These are phyloP conservation scores for Coprinopsis marcescibilis DNA, from an alignment of 768 basidiomycete genomes.

Conservation along the genomic window DNA sequence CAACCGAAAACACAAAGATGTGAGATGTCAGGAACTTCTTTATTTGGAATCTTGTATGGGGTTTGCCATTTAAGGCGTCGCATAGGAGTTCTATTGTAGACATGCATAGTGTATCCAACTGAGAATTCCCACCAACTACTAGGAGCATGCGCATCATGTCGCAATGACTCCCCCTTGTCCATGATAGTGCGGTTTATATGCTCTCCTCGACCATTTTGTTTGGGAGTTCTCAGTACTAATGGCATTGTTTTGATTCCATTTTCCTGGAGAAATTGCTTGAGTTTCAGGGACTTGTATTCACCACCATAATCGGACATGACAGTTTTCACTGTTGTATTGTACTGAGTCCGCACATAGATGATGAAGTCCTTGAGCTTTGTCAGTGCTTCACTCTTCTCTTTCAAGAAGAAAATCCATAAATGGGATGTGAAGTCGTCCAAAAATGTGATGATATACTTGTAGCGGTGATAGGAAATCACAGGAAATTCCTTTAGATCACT, in stretches of 20 bases:
- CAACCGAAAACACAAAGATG: constrained; percentile 22
- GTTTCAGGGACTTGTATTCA: constrained; percentile 8
- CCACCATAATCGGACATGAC: constrained; percentile 14
- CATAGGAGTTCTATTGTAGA: constrained; percentile 24
- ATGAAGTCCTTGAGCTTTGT: no score
- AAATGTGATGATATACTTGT: no score
- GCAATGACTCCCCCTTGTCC: constrained; percentile 10
- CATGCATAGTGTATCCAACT: constrained; percentile 19
- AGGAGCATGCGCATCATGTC: constrained; percentile 6
- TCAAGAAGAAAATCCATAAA: no score
- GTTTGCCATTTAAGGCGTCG: constrained; percentile 17
- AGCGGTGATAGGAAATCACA: no score
- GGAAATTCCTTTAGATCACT: constrained; percentile 19
- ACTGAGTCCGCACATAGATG: constrained; percentile 9
- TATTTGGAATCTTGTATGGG: constrained; percentile 17
- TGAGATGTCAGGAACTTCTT: constrained; percentile 19
- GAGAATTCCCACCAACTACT: constrained; percentile 11
- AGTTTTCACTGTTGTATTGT: neutral
- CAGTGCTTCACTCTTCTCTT: no score
- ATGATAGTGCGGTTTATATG: constrained; percentile 7
- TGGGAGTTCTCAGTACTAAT: neutral
- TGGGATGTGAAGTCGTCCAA: no score
- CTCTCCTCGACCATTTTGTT: constrained; percentile 8
- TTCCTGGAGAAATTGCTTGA: neutral
- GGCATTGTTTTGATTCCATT: neutral